Evolutionary conservation across 2,329 filamentous ascomycete species (phyloP), one percentile per base, ranked within the genome.

Genomic region (Hypoxylon sp.): DNA sequence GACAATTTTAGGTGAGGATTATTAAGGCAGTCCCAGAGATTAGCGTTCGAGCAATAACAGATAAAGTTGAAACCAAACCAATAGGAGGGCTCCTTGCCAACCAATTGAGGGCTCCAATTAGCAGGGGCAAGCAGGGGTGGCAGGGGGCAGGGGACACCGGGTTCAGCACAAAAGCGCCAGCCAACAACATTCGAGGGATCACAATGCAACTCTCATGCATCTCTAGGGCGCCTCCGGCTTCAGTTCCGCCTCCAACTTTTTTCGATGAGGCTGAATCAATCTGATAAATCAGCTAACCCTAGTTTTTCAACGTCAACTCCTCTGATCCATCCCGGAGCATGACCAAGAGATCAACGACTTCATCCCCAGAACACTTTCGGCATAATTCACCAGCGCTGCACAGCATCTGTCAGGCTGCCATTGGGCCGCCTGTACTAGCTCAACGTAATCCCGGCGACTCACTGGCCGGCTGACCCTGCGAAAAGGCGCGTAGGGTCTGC

Each of bases 181-280:
- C 65, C 57, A 65, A 58, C 52, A 60, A 45, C 48, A 17, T 28
- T 43, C 55, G 43, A 14, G 25, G 49, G 46, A 60, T 66, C 56
- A 41, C 57, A 69, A 67, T 65, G 61, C 36, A 57, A 66, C 67
- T 65, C 61, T 68, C 34, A 55, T 67, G 67, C 67, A 55, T 62
- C 49, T 60, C n/a, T 65, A 60, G 50, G 63, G 50, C 66, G 66
- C 48, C 51, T 62, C 61, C 67, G 60, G 67, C 38, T 63, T 48
- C 51, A 64, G 48, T 70, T 68, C 68, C 68, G 70, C 70, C 68
- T 70, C 70, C 68, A 67, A 69, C 48, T 60, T 63, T 69, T 63
- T 55, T 53, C 28, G 67, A 73, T 75, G 74, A 76, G 74, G 74
- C 74, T 76, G 74, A 75, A 76, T 63, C 51, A 59, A 65, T 66